Evolutionary conservation across 1,284 basidiomycete species (phyloP), one percentile per base, ranked within the genome.

Genomic region (Gymnopus androsaceus): DNA sequence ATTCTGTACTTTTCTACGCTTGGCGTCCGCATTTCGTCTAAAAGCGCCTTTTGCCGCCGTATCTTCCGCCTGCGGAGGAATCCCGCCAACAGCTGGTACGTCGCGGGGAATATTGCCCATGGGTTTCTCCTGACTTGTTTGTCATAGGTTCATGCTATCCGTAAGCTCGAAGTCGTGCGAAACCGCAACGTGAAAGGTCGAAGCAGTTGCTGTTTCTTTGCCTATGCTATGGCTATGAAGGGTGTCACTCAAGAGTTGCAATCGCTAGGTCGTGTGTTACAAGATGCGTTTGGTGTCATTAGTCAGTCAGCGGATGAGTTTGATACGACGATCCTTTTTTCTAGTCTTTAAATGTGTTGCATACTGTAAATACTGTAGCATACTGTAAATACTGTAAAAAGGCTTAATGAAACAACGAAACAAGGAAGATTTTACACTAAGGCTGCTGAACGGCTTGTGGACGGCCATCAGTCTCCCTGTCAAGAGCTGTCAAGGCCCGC

Each of bases 41-140:
- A 96, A 98, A 64, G 87, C 90, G 3, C 96, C 96, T 0, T n/a
- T 77, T 99, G 27, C 94, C 96, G 0, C 94, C 96, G 0, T 98
- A 95, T 70, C 83, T 99, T 1, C 96, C 96, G 2, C 95, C 95
- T 0, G 95, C 92, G 0, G 92, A 94, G 64, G 79, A 86, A 59
- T 84, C 93, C 1, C 83, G 95, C 53, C 80, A 87, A 57, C 82
- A 85, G 14, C 75, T 98, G 66, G 92, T 94, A 62, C 57, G 79
- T n/a, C n/a, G n/a, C n/a, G n/a, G n/a, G n/a, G n/a, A 63, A 27
- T 12, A 38, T 40, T 12, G 25, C 25, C 5, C 27, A 36, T n/a
- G n/a, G 8, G 17, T 27, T 46, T 37, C 40, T 21, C 15, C 23
- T 47, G 14, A 37, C 34, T 8, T 17, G 7, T 46, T 48, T 30